These are phyloP conservation scores for Gastrodia elata DNA, from an alignment of 106 monocot genomes.

Conservation along the genomic window DNA sequence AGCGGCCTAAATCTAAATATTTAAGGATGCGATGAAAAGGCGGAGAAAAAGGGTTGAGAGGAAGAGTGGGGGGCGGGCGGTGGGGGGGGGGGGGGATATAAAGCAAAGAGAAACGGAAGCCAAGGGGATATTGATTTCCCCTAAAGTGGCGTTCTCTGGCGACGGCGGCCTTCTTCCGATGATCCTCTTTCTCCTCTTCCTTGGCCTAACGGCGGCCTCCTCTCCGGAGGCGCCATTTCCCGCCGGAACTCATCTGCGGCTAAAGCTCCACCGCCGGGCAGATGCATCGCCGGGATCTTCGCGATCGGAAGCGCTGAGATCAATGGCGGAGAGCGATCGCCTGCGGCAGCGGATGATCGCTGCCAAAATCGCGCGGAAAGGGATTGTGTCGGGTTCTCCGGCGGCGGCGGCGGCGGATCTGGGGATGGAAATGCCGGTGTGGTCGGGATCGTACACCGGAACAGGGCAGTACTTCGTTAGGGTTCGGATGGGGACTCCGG, in stretches of 20 bases:
- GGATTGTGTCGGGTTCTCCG: background rate
- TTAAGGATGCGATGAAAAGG: no score
- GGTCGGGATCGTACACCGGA: constrained; percentile 66
- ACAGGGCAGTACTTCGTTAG: constrained; percentile 74
- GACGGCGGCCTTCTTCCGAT: background rate
- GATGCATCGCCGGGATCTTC: background rate
- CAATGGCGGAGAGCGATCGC: background rate
- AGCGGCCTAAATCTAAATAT: no score
- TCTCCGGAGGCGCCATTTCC: background rate
- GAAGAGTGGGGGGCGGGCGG: no score
- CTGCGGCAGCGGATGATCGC: constrained; percentile 8
- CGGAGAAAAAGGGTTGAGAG: no score
- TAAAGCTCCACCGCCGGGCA: background rate
- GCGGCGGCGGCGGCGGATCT: background rate
- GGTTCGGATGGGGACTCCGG: constrained; percentile 81
- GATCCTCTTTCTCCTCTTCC: constrained; percentile 10
- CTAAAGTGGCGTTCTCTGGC: no score
- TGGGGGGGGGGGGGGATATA: no score
- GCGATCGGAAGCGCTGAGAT: constrained; percentile 1
- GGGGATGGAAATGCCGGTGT: constrained; percentile 64
- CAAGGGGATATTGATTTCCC: no score
- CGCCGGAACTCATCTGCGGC: background rate
- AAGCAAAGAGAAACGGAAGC: no score
- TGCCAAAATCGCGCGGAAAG: background rate
- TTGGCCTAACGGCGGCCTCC: background rate